Percentiles rank a stretch among this genome's conserved stretches.
These are phyloP conservation scores for Claviceps sp. DNA, from an alignment of 2,329 filamentous ascomycete genomes.

Conservation along the genomic window DNA sequence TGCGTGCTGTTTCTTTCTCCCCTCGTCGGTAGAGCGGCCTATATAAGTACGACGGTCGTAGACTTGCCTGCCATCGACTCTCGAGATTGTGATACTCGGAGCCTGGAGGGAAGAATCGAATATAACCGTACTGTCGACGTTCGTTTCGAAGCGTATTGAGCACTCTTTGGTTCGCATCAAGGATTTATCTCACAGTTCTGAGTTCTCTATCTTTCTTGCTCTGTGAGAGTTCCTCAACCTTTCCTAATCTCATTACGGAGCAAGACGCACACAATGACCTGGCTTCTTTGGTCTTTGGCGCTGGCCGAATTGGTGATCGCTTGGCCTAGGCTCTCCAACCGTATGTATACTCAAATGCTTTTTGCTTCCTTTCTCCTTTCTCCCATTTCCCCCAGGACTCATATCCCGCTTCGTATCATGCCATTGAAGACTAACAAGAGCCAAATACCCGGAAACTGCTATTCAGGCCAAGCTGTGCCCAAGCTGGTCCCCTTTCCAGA, in stretches of 20 bases:
- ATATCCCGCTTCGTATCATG: not conserved
- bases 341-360: not conserved
- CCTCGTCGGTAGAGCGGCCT: no score
- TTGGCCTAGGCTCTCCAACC: not conserved
- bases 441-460: not conserved
- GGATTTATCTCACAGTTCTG: no score
- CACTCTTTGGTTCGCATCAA: no score
- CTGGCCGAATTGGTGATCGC: not conserved
- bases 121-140: no score
- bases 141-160: no score
- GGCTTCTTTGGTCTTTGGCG: not conserved
- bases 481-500: slow-evolving; percentile 1
- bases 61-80: no score
- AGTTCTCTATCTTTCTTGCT: not conserved
- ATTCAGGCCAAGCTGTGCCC: slow-evolving; percentile 1
- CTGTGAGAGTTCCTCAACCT: not conserved
- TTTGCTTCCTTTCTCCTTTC: not conserved
- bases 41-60: no score
- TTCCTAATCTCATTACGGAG: no score
- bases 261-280: not conserved
- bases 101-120: no score
- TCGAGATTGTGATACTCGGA: no score
- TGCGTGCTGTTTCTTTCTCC: no score
- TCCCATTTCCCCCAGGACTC: not conserved
- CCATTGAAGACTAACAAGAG: not conserved